Base-by-base conservation (phyloP, 305 asterid species). In the Lippia alba region DNA sequence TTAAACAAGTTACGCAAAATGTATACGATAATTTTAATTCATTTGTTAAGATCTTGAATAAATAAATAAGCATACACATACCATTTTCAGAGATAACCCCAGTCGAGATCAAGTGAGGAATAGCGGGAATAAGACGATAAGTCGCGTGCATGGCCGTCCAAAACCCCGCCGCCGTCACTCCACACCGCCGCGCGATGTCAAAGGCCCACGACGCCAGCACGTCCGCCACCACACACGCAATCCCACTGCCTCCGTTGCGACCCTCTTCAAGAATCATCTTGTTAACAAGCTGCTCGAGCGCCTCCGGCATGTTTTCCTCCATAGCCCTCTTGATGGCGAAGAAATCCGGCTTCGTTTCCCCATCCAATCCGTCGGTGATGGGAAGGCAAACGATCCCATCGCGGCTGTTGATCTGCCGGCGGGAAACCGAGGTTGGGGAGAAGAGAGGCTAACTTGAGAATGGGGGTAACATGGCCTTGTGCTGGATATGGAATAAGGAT, bases 401-500 rank as follows among this genome's bases (percentile, higher is more conserved):
- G 0, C 56, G 12, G 63, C 82, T 33, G 51, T 57, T 53, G 70
- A 80, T 74, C 66, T 56, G 84, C 81, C 33, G 96, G 91, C 12
- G 64, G 74, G 77, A 89, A 61, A 11, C 81, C 80, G 61, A 61
- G 85, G 41, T 6, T 66, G 65, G 83, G 72, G 54, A 91, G 84
- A 54, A 77, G 71, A 3, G 87, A 71, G 60, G 91, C 94, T 58
- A 91, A 76, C 62, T 83, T 81, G 0, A 91, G 77, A 86, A 91
- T 89, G 24, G 97, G 97, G 8, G 89, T 91, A 17, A 91, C 94
- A 74, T 91, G 97, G 55, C 97, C 97, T 74, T 84, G 97, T 10
- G 97, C 97, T 54, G 97, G 96, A 69, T 89, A 91, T 44, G 97
- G 96, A 20, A 91, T 76, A 60, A 91, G 54, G 24, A 91, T 55